Conservation (phyloP, 1,284 basidiomycete species). For the Tilletia caries region DNA sequence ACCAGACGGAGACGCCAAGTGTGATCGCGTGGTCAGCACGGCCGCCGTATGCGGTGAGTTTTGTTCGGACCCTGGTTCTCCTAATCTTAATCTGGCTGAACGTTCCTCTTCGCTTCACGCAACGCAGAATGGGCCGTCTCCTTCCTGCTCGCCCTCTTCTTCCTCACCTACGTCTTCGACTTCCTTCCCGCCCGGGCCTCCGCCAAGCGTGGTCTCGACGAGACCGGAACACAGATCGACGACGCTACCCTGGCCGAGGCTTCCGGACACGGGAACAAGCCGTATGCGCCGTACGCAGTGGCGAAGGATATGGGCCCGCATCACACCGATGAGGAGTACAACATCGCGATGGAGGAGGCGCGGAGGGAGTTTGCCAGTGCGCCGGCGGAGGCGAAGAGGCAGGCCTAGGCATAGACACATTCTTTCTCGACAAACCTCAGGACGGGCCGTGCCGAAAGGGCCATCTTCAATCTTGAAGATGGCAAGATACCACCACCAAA, state of each 20-base stretch:
- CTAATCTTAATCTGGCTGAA: background rate
- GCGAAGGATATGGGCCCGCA: background rate
- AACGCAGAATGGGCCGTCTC: constrained; percentile 37
- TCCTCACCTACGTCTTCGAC: constrained; percentile 53
- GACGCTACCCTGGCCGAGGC: background rate
- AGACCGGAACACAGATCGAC: background rate
- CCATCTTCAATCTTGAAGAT: too few relatives aligned
- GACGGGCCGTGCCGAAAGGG: too few relatives aligned
- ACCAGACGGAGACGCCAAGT: constrained; percentile 38
- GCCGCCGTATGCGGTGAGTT: constrained; percentile 50
- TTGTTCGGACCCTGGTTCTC: background rate
- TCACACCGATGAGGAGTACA: background rate
- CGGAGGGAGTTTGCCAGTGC: background rate
- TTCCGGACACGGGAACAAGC: background rate
- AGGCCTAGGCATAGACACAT: too few relatives aligned
- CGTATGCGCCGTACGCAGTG: background rate
- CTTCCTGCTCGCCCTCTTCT: constrained; percentile 56
- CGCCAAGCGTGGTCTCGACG: background rate
- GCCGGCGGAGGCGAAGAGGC: background rate
- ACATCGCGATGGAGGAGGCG: background rate
- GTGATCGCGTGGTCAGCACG: constrained; percentile 56
- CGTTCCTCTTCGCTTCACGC: background rate
- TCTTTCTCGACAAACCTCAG: too few relatives aligned
- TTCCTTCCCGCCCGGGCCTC: constrained; percentile 22
- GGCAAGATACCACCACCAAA: too few relatives aligned